Base-by-base conservation (phyloP, 306 rosid species). In the Rosa chinensis region DNA sequence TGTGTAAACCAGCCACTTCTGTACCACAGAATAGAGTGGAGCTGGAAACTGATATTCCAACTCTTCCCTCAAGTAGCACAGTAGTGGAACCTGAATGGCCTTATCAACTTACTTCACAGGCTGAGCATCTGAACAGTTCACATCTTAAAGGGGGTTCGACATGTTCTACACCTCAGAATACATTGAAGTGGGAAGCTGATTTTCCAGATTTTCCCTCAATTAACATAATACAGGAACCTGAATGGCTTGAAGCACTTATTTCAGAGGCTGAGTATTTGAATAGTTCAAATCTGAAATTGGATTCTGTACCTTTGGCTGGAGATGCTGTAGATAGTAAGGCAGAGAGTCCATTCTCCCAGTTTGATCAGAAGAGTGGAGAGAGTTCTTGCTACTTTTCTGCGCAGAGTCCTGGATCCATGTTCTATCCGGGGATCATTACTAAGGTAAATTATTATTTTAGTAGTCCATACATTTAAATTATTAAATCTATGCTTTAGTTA, bases 381-480 rank as follows among this genome's bases (percentile, higher is more conserved):
- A 74, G 39, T 69, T 59, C 18, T 2, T n/a, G 66, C 66, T 56
- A 87, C 66, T 76, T 81, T 8, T 28, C 77, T 35, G 84, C 84
- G 63, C 20, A 66, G 42, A 74, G 43, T 69, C 66, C 18, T 2
- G 32, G 58, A 66, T 52, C 88, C 66, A 73, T 82, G 12, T 32
- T 28, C 80, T 35, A 67, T 81, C 81, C 70, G 50, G 20, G 62
- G 25, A 71, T 52, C 64, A 58, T 86, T 56, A 32, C 82, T 20
- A 62, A 87, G 97, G 92, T 93, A 72, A 37, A 17, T 43, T 56
- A 73, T 72, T 37, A 55, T 64, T 47, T 21, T 50, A 49, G 20
- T 59, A 13, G 50, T 44, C 63, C 47, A 0, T 5, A 49, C 18
- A 49, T 0, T 49, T 49, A 21, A 63, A 18, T 55, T 10, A 43